A percentile compares a stretch with the other conserved stretches of the same genome.
Evolutionary conservation across 768 basidiomycete genomes (phyloP).

Genomic region (Suillus americanus): DNA sequence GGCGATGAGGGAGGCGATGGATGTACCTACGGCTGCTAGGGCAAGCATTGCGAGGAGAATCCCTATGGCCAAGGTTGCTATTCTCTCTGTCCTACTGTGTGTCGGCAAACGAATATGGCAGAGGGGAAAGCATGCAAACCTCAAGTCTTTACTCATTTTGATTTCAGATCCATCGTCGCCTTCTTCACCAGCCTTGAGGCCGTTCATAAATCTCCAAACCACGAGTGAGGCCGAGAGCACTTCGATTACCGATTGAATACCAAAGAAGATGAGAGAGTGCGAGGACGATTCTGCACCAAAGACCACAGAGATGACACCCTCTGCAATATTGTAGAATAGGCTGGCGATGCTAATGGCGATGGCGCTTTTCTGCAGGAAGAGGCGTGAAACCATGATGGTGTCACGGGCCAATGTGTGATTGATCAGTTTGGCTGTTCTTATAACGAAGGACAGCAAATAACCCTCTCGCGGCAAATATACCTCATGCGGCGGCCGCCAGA

Average conservation of each 20-base stretch:
- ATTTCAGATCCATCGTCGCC: conserved; percentile 17
- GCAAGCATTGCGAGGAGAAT: conserved; percentile 36
- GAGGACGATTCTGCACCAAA: conserved; percentile 47
- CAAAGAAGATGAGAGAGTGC: conserved; percentile 46
- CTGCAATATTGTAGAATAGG: conserved; percentile 39
- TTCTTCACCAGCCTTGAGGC: conserved; percentile 35
- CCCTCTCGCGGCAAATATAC: not conserved
- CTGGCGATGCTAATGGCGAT: conserved; percentile 42
- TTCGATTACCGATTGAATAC: conserved; percentile 48
- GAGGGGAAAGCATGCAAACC: not conserved
- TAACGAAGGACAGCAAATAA: not conserved
- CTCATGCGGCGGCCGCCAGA: not conserved
- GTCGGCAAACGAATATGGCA: not conserved
- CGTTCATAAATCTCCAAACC: conserved; percentile 42
- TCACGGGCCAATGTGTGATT: not conserved
- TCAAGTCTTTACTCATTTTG: conserved; percentile 5
- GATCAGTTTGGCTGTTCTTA: not conserved
- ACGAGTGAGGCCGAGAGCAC: conserved; percentile 45
- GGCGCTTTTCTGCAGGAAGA: conserved; percentile 36
- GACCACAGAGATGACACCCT: conserved; percentile 43
- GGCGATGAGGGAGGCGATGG: conserved; percentile 34
- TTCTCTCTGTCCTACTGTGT: conserved; percentile 35
- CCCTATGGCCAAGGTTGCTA: conserved; percentile 37
- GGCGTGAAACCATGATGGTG: conserved; percentile 24
- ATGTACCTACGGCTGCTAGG: conserved; percentile 36